These are phyloP conservation scores for Phytophthora palmivora DNA, from an alignment of 352 stramenopile genomes.

Conservation along the genomic window DNA sequence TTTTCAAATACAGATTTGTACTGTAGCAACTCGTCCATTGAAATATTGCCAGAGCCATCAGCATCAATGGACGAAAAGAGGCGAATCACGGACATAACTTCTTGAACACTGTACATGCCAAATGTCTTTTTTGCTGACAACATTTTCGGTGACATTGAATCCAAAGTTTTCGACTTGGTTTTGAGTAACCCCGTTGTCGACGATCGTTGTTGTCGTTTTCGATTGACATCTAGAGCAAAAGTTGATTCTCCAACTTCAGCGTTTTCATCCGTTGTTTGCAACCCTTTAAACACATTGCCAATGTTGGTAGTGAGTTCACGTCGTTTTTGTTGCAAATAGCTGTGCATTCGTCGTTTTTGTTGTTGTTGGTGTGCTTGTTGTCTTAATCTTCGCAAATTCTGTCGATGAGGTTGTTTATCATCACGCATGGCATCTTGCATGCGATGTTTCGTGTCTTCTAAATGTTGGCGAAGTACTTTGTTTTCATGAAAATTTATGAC, in stretches of 20 bases:
- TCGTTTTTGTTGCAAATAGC: constrained; percentile 77
- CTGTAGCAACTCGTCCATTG: constrained; percentile 56
- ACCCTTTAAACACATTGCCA: constrained; percentile 70
- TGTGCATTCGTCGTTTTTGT: constrained; percentile 67
- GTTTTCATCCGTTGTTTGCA: constrained; percentile 21
- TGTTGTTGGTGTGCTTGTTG: constrained; percentile 47
- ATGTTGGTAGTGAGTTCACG: constrained; percentile 74
- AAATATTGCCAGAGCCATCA: constrained; percentile 68
- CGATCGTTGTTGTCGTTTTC: neutral
- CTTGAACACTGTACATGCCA: constrained; percentile 70
- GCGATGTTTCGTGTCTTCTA: constrained; percentile 53
- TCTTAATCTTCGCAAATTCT: constrained; percentile 41
- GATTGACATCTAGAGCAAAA: too few relatives aligned
- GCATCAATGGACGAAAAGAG: constrained; percentile 79
- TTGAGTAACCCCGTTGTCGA: constrained; percentile 12
- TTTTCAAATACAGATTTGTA: constrained; percentile 75
- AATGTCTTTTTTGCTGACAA: constrained; percentile 44
- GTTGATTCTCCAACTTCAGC: neutral
- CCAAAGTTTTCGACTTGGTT: neutral
- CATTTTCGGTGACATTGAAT: constrained; percentile 6
- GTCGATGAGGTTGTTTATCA: constrained; percentile 35
- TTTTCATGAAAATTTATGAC: neutral
- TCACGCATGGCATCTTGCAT: constrained; percentile 60
- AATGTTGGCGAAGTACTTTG: constrained; percentile 39
- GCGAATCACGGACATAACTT: constrained; percentile 80